These are phyloP conservation scores for Brassica juncea DNA, from an alignment of 345 rosid genomes.

Conservation along the genomic window DNA sequence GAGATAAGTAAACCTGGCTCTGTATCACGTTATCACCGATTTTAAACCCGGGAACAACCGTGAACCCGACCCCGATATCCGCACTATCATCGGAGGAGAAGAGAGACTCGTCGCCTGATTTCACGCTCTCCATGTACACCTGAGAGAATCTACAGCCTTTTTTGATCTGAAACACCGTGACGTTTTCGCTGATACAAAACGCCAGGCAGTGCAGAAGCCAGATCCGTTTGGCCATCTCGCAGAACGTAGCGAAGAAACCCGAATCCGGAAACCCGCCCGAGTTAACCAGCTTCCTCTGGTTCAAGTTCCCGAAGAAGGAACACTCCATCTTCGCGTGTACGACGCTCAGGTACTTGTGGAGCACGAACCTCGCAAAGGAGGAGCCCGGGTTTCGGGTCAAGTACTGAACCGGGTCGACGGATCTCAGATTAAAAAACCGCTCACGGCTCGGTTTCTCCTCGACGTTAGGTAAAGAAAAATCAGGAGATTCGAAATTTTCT, in stretches of 20 bases:
- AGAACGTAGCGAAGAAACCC: slow-evolving; percentile 61
- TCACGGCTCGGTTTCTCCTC: slow-evolving; percentile 33
- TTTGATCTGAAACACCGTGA: slow-evolving; percentile 65
- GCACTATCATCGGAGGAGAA: slow-evolving; percentile 35
- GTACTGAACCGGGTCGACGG: slow-evolving; percentile 47
- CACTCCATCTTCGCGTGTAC: slow-evolving; percentile 98
- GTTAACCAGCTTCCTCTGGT: slow-evolving; percentile 72
- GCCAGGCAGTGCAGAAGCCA: slow-evolving; percentile 82
- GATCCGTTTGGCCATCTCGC: slow-evolving; percentile 78
- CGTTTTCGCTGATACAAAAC: slow-evolving; percentile 54
- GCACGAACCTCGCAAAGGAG: slow-evolving; percentile 53
- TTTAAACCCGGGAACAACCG: slow-evolving; percentile 95
- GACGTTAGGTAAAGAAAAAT: slow-evolving; percentile 35
- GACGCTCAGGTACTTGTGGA: slow-evolving; percentile 64
- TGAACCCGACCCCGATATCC: slow-evolving; percentile 67
- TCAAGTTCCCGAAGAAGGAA: slow-evolving; percentile 81
- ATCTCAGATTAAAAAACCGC: slow-evolving; percentile 49
- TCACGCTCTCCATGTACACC: slow-evolving; percentile 83
- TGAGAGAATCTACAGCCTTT: slow-evolving; percentile 78
- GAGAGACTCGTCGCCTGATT: slow-evolving; percentile 51
- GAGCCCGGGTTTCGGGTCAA: slow-evolving; percentile 59
- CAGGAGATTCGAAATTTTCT: slow-evolving; percentile 59
- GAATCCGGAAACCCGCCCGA: slow-evolving; percentile 80
- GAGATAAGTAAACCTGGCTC: slow-evolving; percentile 75
- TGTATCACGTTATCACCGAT: slow-evolving; percentile 67